These are phyloP conservation scores for Exophiala calicioides DNA, from an alignment of 2,329 filamentous ascomycete genomes.

Conservation along the genomic window DNA sequence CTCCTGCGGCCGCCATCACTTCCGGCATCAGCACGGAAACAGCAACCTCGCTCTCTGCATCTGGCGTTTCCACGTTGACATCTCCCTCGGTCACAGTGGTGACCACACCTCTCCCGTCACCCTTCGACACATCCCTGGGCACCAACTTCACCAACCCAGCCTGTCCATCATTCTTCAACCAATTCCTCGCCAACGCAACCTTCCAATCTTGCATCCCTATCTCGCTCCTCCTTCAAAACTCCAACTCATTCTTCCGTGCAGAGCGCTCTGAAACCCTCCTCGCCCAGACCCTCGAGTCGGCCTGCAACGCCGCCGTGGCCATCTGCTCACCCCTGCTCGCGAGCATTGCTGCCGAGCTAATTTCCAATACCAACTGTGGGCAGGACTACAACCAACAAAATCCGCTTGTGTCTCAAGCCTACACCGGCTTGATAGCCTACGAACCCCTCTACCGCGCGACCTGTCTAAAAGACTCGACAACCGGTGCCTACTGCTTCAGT, in stretches of 20 bases:
- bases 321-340: conserved; percentile 68
- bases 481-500: conserved; percentile 73
- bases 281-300: conserved; percentile 74
- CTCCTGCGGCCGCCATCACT: conserved; percentile 2
- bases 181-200: conserved; percentile 64
- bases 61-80: conserved; percentile 21
- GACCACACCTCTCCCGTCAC: conserved; percentile 55
- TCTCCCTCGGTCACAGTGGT: conserved; percentile 22
- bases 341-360: conserved; percentile 66
- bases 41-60: conserved; percentile 14
- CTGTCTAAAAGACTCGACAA: conserved; percentile 69
- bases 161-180: conserved; percentile 61
- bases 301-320: conserved; percentile 68
- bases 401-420: conserved; percentile 70
- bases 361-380: conserved; percentile 65
- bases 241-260: conserved; percentile 78
- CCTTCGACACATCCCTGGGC: conserved; percentile 67
- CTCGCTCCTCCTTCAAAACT: conserved; percentile 82
- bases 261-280: conserved; percentile 70
- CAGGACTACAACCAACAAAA: conserved; percentile 69
- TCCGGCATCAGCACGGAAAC: conserved; percentile 21
- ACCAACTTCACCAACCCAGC: conserved; percentile 60
- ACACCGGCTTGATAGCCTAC: conserved; percentile 75
- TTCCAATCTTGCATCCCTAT: conserved; percentile 78
- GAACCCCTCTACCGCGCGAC: conserved; percentile 74